Conservation (phyloP, 768 basidiomycete species). For the Hygrocybe punicea region DNA sequence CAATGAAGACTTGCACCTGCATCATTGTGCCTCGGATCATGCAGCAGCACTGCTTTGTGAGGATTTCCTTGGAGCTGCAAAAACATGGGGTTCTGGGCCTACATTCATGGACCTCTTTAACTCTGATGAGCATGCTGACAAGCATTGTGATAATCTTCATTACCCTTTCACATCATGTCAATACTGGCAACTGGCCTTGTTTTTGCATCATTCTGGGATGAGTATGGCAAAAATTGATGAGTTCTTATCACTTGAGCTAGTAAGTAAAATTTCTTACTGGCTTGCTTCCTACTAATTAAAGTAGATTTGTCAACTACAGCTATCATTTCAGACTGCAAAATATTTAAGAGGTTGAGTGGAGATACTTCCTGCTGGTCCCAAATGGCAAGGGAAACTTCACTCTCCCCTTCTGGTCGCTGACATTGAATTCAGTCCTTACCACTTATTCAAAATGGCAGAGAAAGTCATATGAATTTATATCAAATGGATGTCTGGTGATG, state of each 20-base stretch:
- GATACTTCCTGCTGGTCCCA: conserved; percentile 16
- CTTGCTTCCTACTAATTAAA: neutral
- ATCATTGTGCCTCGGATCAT: neutral
- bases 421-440: conserved; percentile 18
- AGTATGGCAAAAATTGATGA: conserved; percentile 28
- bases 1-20: neutral
- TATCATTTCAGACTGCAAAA: conserved; percentile 16
- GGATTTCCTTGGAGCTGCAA: conserved; percentile 8
- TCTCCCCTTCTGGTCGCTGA: conserved; percentile 21
- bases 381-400: conserved; percentile 20
- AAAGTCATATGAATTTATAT: conserved; percentile 11
- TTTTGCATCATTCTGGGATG: conserved; percentile 24
- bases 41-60: neutral
- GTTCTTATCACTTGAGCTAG: conserved; percentile 26
- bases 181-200: conserved; percentile 34
- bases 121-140: conserved; percentile 18
- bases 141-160: conserved; percentile 21
- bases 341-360: conserved; percentile 16
- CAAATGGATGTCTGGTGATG: conserved; percentile 24
- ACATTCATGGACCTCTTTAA: conserved; percentile 29
- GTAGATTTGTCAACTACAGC: conserved; percentile 16
- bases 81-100: conserved; percentile 12
- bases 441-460: conserved; percentile 13
- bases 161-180: conserved; percentile 29
- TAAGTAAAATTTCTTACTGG: conserved; percentile 10